phyloP scores from a whole-genome alignment of 1,284 basidiomycete species.

The Tylopilus sp. region DNA sequence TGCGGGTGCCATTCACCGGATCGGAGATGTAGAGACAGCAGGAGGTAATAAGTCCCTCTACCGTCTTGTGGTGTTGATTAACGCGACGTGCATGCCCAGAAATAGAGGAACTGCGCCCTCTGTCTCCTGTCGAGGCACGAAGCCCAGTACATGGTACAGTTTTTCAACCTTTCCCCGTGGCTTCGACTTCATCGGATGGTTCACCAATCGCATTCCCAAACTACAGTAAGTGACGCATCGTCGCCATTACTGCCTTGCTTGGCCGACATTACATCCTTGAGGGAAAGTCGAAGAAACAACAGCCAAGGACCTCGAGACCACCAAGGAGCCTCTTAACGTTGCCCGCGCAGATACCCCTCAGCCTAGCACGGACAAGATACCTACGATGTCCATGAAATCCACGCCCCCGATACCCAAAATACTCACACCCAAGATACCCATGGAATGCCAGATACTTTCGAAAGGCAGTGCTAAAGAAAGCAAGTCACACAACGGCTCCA shows the following conservation, averaged over 20 bases:
- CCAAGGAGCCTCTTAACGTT: conserved; percentile 1
- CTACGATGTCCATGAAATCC: conserved; percentile 1
- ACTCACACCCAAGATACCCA: conserved; percentile 10
- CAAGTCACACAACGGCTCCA: conserved; percentile 1
- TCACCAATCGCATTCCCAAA: background rate
- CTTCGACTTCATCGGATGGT: background rate
- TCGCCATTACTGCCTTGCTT: background rate
- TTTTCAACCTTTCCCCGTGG: background rate
- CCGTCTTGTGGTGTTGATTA: background rate
- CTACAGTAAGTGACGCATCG: conserved; percentile 3
- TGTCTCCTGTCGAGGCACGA: background rate
- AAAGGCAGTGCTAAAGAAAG: conserved; percentile 24
- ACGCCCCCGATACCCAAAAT: background rate
- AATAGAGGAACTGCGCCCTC: background rate
- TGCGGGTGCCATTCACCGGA: background rate
- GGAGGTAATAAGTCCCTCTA: conserved; percentile 9
- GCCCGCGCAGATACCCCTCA: background rate
- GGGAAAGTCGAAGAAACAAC: background rate
- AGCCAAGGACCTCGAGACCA: background rate
- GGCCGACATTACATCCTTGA: background rate
- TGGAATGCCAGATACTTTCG: background rate
- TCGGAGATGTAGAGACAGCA: background rate
- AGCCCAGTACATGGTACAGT: background rate
- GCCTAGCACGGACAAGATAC: conserved; percentile 10
- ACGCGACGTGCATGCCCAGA: conserved; percentile 1